phyloP scores from a whole-genome alignment of 2,329 filamentous ascomycete species.

The Sphaerulina populicola region DNA sequence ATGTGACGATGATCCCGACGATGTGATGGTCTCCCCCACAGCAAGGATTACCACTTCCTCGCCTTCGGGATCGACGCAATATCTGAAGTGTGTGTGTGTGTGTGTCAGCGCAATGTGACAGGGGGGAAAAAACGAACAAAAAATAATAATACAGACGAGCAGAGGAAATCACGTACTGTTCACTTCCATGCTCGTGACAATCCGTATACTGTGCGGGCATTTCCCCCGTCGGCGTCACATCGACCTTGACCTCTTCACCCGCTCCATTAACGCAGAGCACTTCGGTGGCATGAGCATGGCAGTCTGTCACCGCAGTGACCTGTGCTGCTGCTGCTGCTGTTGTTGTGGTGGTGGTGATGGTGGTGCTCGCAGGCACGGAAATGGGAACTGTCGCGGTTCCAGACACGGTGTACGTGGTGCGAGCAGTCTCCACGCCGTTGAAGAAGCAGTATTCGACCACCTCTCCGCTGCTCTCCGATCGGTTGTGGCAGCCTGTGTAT shows the following conservation, averaged over 20 bases:
- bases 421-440: slow-evolving; percentile 15
- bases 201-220: slow-evolving; percentile 44
- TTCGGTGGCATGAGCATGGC: slow-evolving; percentile 8
- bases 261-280: slow-evolving; percentile 37
- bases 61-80: slow-evolving; percentile 2
- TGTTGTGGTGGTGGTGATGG: too few species aligned
- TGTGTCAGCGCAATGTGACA: background rate
- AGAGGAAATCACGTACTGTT: slow-evolving; percentile 40
- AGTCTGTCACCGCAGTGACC: slow-evolving; percentile 14
- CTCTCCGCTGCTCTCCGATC: slow-evolving; percentile 9
- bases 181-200: slow-evolving; percentile 54
- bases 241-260: slow-evolving; percentile 41
- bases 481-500: slow-evolving; percentile 19
- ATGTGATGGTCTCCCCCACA: slow-evolving; percentile 26
- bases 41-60: slow-evolving; percentile 7
- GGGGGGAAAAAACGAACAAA: too few species aligned
- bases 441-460: slow-evolving; percentile 17
- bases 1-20: background rate
- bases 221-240: slow-evolving; percentile 48
- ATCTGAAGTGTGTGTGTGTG: slow-evolving; percentile 1
- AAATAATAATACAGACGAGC: background rate
- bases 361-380: slow-evolving; percentile 8
- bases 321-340: slow-evolving; percentile 7
- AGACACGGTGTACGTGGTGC: slow-evolving; percentile 11
- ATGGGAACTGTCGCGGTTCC: slow-evolving; percentile 9